A percentile compares a stretch with the other conserved stretches of the same genome.
These are phyloP conservation scores for Dendryphion nanum DNA, from an alignment of 2,329 filamentous ascomycete species.

Conservation along the genomic window DNA sequence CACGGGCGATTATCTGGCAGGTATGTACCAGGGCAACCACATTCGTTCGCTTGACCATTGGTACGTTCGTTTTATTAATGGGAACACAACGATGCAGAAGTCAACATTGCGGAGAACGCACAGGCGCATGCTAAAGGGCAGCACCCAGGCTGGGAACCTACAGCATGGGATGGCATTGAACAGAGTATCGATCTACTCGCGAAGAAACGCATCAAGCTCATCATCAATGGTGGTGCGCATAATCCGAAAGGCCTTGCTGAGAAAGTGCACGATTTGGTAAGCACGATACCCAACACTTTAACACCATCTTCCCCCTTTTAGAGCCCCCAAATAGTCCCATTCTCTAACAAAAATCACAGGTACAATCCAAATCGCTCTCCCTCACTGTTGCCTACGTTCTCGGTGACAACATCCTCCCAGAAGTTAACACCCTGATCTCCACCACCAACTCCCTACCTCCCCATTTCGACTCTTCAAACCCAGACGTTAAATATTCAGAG, in stretches of 20 bases:
- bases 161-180: conserved; percentile 50
- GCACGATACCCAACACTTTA: no score
- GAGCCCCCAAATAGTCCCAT: not conserved
- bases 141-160: conserved; percentile 47
- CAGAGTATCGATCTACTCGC: conserved; percentile 47
- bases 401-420: conserved; percentile 46
- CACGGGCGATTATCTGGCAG: conserved; percentile 43
- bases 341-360: conserved; percentile 15
- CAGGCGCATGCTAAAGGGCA: conserved; percentile 40
- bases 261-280: conserved; percentile 42
- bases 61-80: no score
- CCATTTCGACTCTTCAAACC: conserved; percentile 45
- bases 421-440: conserved; percentile 22
- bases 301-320: no score
- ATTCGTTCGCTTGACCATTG: no score
- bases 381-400: conserved; percentile 47
- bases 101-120: conserved; percentile 49
- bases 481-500: conserved; percentile 32
- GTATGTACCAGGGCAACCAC: conserved; percentile 10
- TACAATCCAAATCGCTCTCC: conserved; percentile 32
- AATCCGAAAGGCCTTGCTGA: conserved; percentile 54
- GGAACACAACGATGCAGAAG: no score
- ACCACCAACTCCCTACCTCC: conserved; percentile 36
- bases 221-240: conserved; percentile 57
- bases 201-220: conserved; percentile 53